phyloP scores from a whole-genome alignment of 1,284 basidiomycete species.

The Leccinum variabile region DNA sequence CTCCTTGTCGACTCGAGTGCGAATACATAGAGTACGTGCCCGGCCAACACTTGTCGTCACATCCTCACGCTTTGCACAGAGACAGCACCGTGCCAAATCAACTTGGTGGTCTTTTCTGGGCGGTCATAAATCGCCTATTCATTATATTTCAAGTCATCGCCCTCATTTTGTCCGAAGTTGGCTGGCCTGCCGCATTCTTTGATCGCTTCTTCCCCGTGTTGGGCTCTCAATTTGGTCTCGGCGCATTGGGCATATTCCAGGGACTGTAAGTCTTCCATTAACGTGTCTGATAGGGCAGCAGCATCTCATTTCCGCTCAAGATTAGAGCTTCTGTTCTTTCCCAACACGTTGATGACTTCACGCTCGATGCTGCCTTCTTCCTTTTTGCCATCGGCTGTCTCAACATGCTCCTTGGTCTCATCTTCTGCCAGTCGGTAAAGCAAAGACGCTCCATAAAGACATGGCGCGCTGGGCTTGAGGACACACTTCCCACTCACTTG shows the following conservation, averaged over 20 bases:
- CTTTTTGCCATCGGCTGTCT: slow-evolving; percentile 83
- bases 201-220: slow-evolving; percentile 82
- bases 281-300: slow-evolving; percentile 5
- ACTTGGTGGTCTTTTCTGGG: slow-evolving; percentile 86
- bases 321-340: slow-evolving; percentile 83
- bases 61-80: slow-evolving; percentile 38
- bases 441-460: slow-evolving; percentile 57
- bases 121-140: slow-evolving; percentile 79
- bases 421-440: slow-evolving; percentile 67
- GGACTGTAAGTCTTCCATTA: slow-evolving; percentile 53
- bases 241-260: slow-evolving; percentile 82
- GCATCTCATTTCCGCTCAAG: slow-evolving; percentile 33
- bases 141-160: slow-evolving; percentile 81
- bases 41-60: slow-evolving; percentile 2
- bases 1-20: slow-evolving; percentile 47
- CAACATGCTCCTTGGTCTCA: slow-evolving; percentile 76
- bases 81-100: slow-evolving; percentile 87
- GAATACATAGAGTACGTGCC: slow-evolving; percentile 74
- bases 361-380: slow-evolving; percentile 85
- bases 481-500: slow-evolving; percentile 51
- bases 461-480: slow-evolving; percentile 58
- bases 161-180: slow-evolving; percentile 78
- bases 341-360: slow-evolving; percentile 82
- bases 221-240: slow-evolving; percentile 78
- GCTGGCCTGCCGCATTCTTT: slow-evolving; percentile 77